Base-by-base conservation (phyloP, 2,329 filamentous ascomycete genomes). In the Clonostachys solani region DNA sequence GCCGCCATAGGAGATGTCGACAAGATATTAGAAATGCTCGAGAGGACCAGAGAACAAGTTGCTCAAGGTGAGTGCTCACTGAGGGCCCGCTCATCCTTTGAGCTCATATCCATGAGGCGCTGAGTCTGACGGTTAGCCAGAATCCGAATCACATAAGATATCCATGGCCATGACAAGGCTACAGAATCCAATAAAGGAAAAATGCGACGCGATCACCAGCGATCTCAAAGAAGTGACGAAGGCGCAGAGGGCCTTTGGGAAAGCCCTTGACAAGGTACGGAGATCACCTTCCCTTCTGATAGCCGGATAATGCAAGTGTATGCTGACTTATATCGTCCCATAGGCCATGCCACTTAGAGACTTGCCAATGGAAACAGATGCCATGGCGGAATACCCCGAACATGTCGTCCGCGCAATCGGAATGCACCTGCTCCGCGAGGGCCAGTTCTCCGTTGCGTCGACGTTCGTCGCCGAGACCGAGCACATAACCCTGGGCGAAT, bases 371-470 rank as follows among this genome's bases (percentile, higher is more conserved):
- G 87, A 92, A 49, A 84, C 90, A 58, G 90, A 95, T 66, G 86
- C 84, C 34, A 83, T 96, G 65, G 84, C 82, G 2, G 80, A 84
- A 17, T 84, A 95, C 54, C 79, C 87, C 5, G 74, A 78, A 15
- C 76, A 96, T 12, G 89, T 97, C 61, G 95, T 96, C 68, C 83
- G 92, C 48, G 92, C 94, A 7, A 95, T 99, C 56, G 89, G 89
- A 10, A 96, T 97, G 91, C 94, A 99, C 62, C 79, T 99, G 18
- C 78, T 99, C 37, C 88, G 94, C 38, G 92, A 97, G 69, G 94
- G 94, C 43, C 88, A 96, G 61, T 99, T 99, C 65, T 78, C 77
- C 18, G 92, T 96, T 3, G 92, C 92, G 12, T 83, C 85, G 15
- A 90, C 85, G 2, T 96, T 99, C 57, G 81, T 96, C 43, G 72